Evolutionary conservation across 495 filamentous ascomycete species (phyloP).

Genomic region (Ascodesmis nigricans): DNA sequence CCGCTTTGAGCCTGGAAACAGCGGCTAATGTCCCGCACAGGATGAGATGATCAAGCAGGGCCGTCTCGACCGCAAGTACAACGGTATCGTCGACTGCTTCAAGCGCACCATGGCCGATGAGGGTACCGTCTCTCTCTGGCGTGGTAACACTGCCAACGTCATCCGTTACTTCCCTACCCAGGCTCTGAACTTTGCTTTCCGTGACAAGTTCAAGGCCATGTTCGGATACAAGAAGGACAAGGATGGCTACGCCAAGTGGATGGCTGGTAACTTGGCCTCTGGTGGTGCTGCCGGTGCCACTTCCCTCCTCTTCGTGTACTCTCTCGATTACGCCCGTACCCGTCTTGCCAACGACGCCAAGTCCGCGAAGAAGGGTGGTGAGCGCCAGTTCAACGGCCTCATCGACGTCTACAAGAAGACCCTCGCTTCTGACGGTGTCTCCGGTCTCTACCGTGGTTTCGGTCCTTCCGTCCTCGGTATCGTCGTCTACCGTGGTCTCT

Average conservation of each 20-base stretch:
- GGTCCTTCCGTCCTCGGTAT: slow-evolving; percentile 96
- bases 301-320: slow-evolving; percentile 99
- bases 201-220: slow-evolving; percentile 99
- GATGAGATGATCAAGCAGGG: slow-evolving; percentile 99
- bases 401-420: slow-evolving; percentile 99
- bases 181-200: slow-evolving; percentile 99
- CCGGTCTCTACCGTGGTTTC: slow-evolving; percentile 99
- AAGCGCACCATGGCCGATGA: slow-evolving; percentile 62
- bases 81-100: slow-evolving; percentile 90
- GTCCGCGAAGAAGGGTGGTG: slow-evolving; percentile 86
- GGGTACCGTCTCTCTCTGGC: slow-evolving; percentile 73
- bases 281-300: slow-evolving; percentile 99
- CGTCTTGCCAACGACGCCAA: slow-evolving; percentile 99
- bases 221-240: slow-evolving; percentile 99
- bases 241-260: slow-evolving; percentile 97
- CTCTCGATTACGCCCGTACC: slow-evolving; percentile 98
- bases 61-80: slow-evolving; percentile 93
- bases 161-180: slow-evolving; percentile 99
- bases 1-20: not conserved
- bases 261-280: slow-evolving; percentile 98
- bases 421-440: slow-evolving; percentile 88
- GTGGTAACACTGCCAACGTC: slow-evolving; percentile 99
- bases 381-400: slow-evolving; percentile 98
- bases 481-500: slow-evolving; percentile 99
- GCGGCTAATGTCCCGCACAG: slow-evolving; percentile 34